phyloP scores from a whole-genome alignment of 805 yeast genomes.

The Torulaspora microellipsoides region DNA sequence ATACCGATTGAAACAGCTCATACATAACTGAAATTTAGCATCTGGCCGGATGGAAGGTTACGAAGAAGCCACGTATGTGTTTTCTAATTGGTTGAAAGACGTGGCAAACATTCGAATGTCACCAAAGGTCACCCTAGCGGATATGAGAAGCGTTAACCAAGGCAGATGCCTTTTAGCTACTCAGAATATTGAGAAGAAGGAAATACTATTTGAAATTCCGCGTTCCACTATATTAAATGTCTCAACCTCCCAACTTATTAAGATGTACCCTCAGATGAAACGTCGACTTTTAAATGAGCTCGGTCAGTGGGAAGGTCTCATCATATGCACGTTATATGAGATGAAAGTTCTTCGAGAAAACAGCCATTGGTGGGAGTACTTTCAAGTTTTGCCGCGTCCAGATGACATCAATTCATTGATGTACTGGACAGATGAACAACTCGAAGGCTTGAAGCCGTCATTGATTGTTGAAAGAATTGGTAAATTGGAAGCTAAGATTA shows the following conservation, averaged over 20 bases:
- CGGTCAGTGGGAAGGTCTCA: conserved; percentile 75
- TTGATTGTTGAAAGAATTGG: conserved; percentile 69
- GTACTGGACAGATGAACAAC: conserved; percentile 71
- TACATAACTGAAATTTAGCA: too few species aligned
- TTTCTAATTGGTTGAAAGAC: conserved; percentile 42
- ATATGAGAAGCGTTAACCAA: conserved; percentile 52
- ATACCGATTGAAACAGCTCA: too few species aligned
- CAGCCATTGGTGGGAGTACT: conserved; percentile 67
- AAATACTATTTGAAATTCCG: conserved; percentile 67
- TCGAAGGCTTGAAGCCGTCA: conserved; percentile 60
- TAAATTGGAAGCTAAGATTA: conserved; percentile 53
- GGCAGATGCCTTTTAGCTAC: conserved; percentile 77
- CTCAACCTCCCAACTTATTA: conserved; percentile 48
- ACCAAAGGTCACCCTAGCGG: conserved; percentile 54
- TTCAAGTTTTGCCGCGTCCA: conserved; percentile 59
- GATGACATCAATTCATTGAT: conserved; percentile 58
- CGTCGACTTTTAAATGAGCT: conserved; percentile 38
- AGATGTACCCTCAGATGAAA: conserved; percentile 30
- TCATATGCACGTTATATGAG: conserved; percentile 64
- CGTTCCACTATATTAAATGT: conserved; percentile 52
- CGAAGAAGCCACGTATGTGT: conserved; percentile 37
- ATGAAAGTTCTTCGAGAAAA: conserved; percentile 39
- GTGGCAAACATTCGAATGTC: conserved; percentile 46
- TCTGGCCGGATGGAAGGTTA: conserved; percentile 17
- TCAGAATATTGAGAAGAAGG: conserved; percentile 56